Evolutionary conservation across 768 basidiomycete species (phyloP).

Genomic region (Infundibulicybe gibba): DNA sequence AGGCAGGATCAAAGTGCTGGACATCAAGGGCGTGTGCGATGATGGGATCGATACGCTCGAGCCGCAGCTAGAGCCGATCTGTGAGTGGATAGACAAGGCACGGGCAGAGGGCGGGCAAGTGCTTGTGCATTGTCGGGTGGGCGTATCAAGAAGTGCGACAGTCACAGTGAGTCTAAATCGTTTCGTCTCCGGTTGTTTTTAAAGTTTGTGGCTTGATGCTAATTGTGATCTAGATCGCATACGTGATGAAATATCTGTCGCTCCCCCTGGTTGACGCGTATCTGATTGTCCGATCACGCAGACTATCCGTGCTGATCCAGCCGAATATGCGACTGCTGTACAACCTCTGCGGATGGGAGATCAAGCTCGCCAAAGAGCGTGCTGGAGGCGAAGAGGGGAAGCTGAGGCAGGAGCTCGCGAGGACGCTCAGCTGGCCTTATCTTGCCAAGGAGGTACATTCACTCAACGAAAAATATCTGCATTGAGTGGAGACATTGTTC

Average conservation of each 20-base stretch:
- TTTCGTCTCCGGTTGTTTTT: constrained; percentile 3
- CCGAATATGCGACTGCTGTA: constrained; percentile 96
- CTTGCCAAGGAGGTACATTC: constrained; percentile 82
- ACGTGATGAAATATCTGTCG: constrained; percentile 90
- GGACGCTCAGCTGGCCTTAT: constrained; percentile 80
- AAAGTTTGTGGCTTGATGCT: background rate
- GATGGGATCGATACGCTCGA: constrained; percentile 95
- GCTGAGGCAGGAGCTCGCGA: constrained; percentile 56
- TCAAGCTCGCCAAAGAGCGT: constrained; percentile 79
- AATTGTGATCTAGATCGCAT: constrained; percentile 64
- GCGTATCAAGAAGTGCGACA: constrained; percentile 92
- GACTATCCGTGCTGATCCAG: constrained; percentile 89
- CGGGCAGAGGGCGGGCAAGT: constrained; percentile 81
- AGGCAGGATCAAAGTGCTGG: constrained; percentile 86
- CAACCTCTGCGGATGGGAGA: constrained; percentile 94
- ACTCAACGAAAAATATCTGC: constrained; percentile 80
- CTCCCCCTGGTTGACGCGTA: constrained; percentile 92
- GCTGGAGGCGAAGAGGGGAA: constrained; percentile 47
- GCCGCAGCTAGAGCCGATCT: constrained; percentile 83
- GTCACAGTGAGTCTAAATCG: constrained; percentile 61
- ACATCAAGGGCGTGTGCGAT: constrained; percentile 91
- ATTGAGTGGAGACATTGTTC: constrained; percentile 16
- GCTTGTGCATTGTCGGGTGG: constrained; percentile 97
- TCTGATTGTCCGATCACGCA: constrained; percentile 84
- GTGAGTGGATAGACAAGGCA: constrained; percentile 92